Conservation (phyloP, 2,329 filamentous ascomycete genomes). For the Sphaerostilbella broomeana region DNA sequence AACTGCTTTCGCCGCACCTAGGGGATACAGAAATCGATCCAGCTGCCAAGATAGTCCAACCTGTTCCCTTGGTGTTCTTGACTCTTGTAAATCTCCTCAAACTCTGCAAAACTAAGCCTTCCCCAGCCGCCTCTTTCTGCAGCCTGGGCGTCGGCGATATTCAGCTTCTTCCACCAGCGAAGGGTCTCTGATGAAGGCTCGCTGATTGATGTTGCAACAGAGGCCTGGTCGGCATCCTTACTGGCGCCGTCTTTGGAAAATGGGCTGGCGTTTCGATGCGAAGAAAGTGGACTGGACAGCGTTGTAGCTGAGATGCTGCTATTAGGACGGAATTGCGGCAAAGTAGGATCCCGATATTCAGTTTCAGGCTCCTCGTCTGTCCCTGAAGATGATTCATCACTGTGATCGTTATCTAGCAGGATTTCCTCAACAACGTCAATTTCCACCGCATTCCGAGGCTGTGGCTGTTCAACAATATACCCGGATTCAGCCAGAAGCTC, state of each 20-base stretch:
- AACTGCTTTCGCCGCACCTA: constrained; percentile 27
- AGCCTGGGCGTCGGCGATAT: constrained; percentile 62
- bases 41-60: constrained; percentile 77
- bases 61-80: constrained; percentile 56
- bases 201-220: constrained; percentile 4
- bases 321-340: constrained; percentile 64
- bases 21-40: constrained; percentile 78
- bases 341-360: constrained; percentile 50
- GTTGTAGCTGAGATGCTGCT: constrained; percentile 23
- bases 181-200: constrained; percentile 30
- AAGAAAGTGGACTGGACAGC: not conserved
- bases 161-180: constrained; percentile 48
- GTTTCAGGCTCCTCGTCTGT: constrained; percentile 16
- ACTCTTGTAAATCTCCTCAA: constrained; percentile 66
- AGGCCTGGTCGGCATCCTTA: not conserved
- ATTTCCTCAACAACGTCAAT: constrained; percentile 23
- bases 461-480: constrained; percentile 34
- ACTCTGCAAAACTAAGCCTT: constrained; percentile 70
- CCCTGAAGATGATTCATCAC: constrained; percentile 15
- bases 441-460: constrained; percentile 28
- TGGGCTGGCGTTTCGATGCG: not conserved
- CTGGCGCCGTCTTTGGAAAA: constrained; percentile 3
- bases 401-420: constrained; percentile 17
- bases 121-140: constrained; percentile 70
- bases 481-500: constrained; percentile 39